Evolutionary conservation across 306 rosid genomes (phyloP).

Genomic region (Crotalaria pallida): DNA sequence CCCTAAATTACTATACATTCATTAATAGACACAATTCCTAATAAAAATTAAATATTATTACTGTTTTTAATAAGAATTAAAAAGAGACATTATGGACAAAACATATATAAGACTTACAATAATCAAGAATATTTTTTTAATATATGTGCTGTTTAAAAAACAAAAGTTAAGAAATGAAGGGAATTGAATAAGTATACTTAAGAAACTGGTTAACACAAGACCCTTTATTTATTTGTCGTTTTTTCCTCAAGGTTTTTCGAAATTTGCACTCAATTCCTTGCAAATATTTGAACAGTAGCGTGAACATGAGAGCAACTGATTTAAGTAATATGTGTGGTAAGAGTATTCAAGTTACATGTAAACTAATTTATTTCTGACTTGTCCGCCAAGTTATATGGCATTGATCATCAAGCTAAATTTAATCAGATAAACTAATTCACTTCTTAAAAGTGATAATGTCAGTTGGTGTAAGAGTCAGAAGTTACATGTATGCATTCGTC

Average conservation of each 20-base stretch:
- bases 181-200: no score
- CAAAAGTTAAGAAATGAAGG: no score
- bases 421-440: neutral
- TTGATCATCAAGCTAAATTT: slow-evolving; percentile 3
- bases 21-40: no score
- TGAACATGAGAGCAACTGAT: neutral
- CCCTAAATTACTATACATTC: no score
- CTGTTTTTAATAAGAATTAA: no score
- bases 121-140: no score
- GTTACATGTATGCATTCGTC: neutral
- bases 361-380: slow-evolving; percentile 15
- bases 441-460: neutral
- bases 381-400: neutral
- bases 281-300: neutral
- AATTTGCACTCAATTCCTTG: neutral
- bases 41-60: no score
- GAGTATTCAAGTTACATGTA: no score
- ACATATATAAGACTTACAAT: no score
- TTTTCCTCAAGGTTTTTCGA: neutral
- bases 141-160: no score
- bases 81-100: no score
- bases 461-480: neutral
- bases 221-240: neutral
- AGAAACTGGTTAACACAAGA: no score
- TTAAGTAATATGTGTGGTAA: neutral